Conservation (phyloP, 2,329 filamentous ascomycete species). For the Zelopaecilomyces penicillatus region DNA sequence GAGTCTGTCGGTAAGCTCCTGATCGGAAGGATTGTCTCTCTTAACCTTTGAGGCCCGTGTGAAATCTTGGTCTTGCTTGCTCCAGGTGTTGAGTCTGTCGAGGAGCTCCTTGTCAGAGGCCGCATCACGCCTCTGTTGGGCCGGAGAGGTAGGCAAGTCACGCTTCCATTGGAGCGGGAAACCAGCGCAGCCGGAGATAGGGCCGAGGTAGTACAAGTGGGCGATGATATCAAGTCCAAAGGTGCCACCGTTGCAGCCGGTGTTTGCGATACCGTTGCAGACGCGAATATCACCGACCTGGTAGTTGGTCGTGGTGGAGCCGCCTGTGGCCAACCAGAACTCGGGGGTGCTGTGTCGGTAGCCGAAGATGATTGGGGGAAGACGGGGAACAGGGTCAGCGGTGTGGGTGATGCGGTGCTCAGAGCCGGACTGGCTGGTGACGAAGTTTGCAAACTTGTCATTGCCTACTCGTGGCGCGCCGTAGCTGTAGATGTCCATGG, state of each 20-base stretch:
- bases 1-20: constrained; percentile 30
- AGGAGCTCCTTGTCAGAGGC: constrained; percentile 29
- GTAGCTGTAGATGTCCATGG: constrained; percentile 54
- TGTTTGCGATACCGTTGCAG: constrained; percentile 41
- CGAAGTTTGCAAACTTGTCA: constrained; percentile 41
- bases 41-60: no score
- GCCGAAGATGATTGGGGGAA: constrained; percentile 52
- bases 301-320: constrained; percentile 26
- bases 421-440: constrained; percentile 42
- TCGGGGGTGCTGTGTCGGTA: constrained; percentile 63
- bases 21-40: constrained; percentile 14
- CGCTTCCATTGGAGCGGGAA: constrained; percentile 18
- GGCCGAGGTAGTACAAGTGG: constrained; percentile 42
- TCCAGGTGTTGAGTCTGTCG: constrained; percentile 28
- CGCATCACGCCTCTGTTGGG: constrained; percentile 2
- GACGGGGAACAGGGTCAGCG: constrained; percentile 58
- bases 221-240: constrained; percentile 34
- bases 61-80: constrained; percentile 25
- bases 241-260: constrained; percentile 43
- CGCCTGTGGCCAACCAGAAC: constrained; percentile 48
- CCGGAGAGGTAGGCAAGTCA: constrained; percentile 8
- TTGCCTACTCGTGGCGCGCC: constrained; percentile 61
- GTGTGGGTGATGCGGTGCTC: constrained; percentile 60
- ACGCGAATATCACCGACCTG: constrained; percentile 31
- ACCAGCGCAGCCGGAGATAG: constrained; percentile 32